A percentile compares a stretch with the other conserved stretches of the same genome.
phyloP scores from a whole-genome alignment of 2,329 filamentous ascomycete species.

The Fusarium lyarnte region DNA sequence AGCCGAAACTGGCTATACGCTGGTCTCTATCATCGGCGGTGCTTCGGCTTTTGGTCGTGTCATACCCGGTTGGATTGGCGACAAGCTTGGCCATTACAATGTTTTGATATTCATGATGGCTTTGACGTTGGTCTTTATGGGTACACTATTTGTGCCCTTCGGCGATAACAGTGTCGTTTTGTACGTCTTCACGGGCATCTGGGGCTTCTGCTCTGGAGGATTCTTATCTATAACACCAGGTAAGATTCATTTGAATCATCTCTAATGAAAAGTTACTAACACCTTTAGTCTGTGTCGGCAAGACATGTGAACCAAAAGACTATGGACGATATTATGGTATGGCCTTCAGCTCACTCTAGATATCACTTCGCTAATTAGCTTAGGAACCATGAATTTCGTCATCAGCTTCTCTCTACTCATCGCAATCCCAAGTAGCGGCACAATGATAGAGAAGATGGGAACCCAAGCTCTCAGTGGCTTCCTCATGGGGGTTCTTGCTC shows the following conservation, averaged over 20 bases:
- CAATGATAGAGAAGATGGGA: conserved; percentile 10
- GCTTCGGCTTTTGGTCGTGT: conserved; percentile 8
- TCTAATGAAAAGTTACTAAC: neutral
- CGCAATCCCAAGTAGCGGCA: conserved; percentile 3
- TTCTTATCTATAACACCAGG: conserved; percentile 5
- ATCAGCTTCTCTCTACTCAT: conserved; percentile 6
- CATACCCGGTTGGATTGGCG: neutral
- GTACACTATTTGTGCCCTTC: neutral
- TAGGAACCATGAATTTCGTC: conserved; percentile 9
- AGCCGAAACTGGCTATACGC: neutral
- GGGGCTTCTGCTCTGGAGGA: neutral
- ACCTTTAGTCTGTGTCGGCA: neutral
- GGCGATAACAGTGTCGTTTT: neutral
- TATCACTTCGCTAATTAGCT: neutral
- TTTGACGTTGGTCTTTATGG: neutral
- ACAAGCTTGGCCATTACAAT: conserved; percentile 5
- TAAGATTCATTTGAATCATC: neutral
- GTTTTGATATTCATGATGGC: conserved; percentile 11
- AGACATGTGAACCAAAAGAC: conserved; percentile 12
- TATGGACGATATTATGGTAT: conserved; percentile 9
- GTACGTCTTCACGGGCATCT: neutral
- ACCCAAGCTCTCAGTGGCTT: conserved; percentile 7
- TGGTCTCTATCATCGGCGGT: neutral
- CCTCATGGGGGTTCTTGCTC: neutral
- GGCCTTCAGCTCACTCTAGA: fast-evolving